Percentiles rank a stretch among this genome's conserved stretches.
Conservation (phyloP, 495 filamentous ascomycete species). For the Pseudomonodictys pantanalensis region DNA sequence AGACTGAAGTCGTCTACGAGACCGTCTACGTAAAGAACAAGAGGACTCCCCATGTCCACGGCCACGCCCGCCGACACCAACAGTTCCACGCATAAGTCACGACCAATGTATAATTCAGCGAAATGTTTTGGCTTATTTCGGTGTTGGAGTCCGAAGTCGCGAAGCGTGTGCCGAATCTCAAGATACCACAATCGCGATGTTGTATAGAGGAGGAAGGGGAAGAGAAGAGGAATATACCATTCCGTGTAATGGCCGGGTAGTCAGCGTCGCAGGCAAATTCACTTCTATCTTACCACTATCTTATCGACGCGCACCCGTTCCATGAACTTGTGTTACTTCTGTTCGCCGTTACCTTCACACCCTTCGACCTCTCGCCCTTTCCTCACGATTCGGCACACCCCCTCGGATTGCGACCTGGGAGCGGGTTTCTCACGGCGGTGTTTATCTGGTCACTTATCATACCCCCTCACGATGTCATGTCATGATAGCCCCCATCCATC, state of each 20-base stretch:
- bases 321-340: slow-evolving; percentile 9
- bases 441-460: too few species aligned
- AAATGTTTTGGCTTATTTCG: slow-evolving; percentile 27
- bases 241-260: slow-evolving; percentile 30
- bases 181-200: slow-evolving; percentile 22
- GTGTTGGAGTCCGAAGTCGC: slow-evolving; percentile 14
- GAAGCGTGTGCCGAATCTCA: slow-evolving; percentile 2
- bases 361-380: neutral
- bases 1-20: slow-evolving; percentile 21
- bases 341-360: too few species aligned
- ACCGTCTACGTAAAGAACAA: slow-evolving; percentile 16
- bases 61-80: slow-evolving; percentile 22
- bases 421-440: slow-evolving; percentile 11
- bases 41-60: slow-evolving; percentile 11
- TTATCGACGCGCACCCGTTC: slow-evolving; percentile 17
- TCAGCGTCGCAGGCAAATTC: slow-evolving; percentile 31
- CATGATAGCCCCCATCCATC: slow-evolving; percentile 24
- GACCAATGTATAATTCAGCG: slow-evolving; percentile 3
- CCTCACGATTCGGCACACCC: neutral
- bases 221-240: slow-evolving; percentile 1
- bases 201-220: slow-evolving; percentile 1
- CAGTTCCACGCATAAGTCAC: slow-evolving; percentile 24
- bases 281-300: slow-evolving; percentile 18
- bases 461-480: slow-evolving; percentile 27
- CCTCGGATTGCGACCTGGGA: slow-evolving; percentile 6